Percentiles rank a stretch among this genome's conserved stretches.
Evolutionary conservation across 345 rosid species (phyloP).

Genomic region (Jatropha curcas): DNA sequence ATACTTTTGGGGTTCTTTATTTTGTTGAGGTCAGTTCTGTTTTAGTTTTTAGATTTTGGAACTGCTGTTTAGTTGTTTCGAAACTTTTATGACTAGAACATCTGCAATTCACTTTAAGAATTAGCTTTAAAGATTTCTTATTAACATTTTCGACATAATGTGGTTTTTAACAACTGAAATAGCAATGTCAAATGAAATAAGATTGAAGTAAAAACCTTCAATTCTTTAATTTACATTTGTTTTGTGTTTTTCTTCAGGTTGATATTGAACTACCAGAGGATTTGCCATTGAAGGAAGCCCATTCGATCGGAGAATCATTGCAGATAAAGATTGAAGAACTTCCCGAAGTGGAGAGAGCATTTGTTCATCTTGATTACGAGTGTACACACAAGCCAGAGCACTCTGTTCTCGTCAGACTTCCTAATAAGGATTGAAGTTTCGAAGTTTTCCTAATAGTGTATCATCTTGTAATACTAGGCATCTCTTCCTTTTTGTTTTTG

Average conservation of each 20-base stretch:
- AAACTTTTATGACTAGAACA: no score
- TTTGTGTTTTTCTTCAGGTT: constrained; percentile 16
- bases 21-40: constrained; percentile 72
- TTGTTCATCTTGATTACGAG: constrained; percentile 51
- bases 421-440: constrained; percentile 3
- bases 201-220: no score
- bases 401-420: constrained; percentile 26
- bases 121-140: no score
- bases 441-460: not conserved
- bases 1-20: constrained; percentile 83
- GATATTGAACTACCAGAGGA: constrained; percentile 38
- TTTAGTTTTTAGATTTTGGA: not conserved
- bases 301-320: constrained; percentile 38
- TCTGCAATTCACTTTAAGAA: no score
- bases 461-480: not conserved
- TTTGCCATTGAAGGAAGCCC: constrained; percentile 36
- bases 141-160: no score
- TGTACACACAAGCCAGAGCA: constrained; percentile 37
- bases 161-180: no score
- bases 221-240: no score
- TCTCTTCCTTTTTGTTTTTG: no score
- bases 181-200: no score
- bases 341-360: constrained; percentile 43
- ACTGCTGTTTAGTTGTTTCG: not conserved
- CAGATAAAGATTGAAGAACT: constrained; percentile 41